phyloP scores from a whole-genome alignment of 2,329 filamentous ascomycete species.

The Penicillium sp. region DNA sequence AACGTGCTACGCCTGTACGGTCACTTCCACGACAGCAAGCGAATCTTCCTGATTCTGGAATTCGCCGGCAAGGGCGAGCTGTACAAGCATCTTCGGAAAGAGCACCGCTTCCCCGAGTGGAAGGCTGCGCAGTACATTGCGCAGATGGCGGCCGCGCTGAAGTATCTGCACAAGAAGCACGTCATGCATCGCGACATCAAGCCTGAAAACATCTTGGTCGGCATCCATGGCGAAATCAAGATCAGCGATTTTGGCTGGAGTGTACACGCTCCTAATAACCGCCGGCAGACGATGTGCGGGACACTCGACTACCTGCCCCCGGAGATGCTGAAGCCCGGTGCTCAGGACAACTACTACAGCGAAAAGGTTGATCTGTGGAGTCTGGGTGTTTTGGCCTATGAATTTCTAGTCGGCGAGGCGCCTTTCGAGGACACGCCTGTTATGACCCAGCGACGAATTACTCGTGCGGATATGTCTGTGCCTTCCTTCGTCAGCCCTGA shows the following conservation, averaged over 20 bases:
- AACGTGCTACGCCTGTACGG: constrained; percentile 84
- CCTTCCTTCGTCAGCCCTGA: constrained; percentile 89
- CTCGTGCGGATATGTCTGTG: constrained; percentile 86
- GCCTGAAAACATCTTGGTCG: constrained; percentile 94
- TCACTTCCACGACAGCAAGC: constrained; percentile 87
- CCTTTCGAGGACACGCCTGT: constrained; percentile 95
- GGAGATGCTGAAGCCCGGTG: constrained; percentile 89
- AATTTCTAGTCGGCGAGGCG: constrained; percentile 93
- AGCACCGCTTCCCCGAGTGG: constrained; percentile 80
- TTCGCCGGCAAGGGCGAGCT: constrained; percentile 85
- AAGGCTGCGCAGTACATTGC: constrained; percentile 86
- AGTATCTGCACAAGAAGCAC: constrained; percentile 94
- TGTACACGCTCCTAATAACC: constrained; percentile 93
- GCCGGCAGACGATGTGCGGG: constrained; percentile 93
- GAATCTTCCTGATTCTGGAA: constrained; percentile 85
- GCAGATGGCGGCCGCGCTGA: constrained; percentile 86
- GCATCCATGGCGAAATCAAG: constrained; percentile 97
- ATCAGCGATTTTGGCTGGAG: constrained; percentile 99
- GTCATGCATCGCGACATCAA: constrained; percentile 98
- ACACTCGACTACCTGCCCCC: constrained; percentile 97
- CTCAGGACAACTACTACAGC: constrained; percentile 83
- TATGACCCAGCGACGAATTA: constrained; percentile 92
- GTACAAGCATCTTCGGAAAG: constrained; percentile 82
- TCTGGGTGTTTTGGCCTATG: constrained; percentile 90
- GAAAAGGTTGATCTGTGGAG: constrained; percentile 98